Evolutionary conservation across 2,329 filamentous ascomycete genomes (phyloP).

Genomic region (Diaporthe vexans): DNA sequence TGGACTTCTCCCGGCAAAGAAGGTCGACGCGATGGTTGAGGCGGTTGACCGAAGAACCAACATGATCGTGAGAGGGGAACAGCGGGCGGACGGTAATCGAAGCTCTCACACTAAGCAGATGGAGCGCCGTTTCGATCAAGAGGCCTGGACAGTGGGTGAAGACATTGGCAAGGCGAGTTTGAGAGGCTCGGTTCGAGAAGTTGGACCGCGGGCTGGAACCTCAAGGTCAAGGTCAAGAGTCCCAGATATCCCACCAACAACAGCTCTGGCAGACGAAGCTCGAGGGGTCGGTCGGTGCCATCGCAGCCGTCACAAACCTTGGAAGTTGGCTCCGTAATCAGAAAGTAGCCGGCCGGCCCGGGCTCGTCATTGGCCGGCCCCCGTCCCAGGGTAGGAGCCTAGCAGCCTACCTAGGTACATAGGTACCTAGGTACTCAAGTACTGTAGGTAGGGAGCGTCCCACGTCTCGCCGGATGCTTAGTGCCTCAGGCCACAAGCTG

Average conservation of each 20-base stretch:
- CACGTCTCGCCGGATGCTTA: conserved; percentile 16
- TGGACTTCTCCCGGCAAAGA: conserved; percentile 46
- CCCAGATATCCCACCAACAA: conserved; percentile 15
- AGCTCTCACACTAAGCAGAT: conserved; percentile 26
- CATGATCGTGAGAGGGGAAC: conserved; percentile 44
- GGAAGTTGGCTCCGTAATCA: conserved; percentile 31
- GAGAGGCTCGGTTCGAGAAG: background rate
- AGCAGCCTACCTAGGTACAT: too few species aligned
- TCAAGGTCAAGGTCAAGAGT: background rate
- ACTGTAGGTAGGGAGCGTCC: background rate
- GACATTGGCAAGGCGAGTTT: conserved; percentile 32
- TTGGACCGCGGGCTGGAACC: background rate
- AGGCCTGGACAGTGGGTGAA: background rate
- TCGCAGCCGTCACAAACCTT: conserved; percentile 11
- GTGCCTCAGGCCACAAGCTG: conserved; percentile 32
- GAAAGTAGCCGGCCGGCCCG: conserved; percentile 3
- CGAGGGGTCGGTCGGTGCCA: conserved; percentile 21
- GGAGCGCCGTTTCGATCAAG: conserved; percentile 24
- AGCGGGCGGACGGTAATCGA: conserved; percentile 15
- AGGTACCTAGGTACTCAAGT: too few species aligned
- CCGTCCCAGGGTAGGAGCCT: conserved; percentile 8
- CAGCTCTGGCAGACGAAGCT: conserved; percentile 3
- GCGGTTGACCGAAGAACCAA: conserved; percentile 47
- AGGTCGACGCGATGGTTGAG: conserved; percentile 46
- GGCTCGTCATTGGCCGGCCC: background rate